Percentiles rank a stretch among this genome's conserved stretches.
phyloP scores from a whole-genome alignment of 768 basidiomycete species.

The Hypholoma sublateritium region DNA sequence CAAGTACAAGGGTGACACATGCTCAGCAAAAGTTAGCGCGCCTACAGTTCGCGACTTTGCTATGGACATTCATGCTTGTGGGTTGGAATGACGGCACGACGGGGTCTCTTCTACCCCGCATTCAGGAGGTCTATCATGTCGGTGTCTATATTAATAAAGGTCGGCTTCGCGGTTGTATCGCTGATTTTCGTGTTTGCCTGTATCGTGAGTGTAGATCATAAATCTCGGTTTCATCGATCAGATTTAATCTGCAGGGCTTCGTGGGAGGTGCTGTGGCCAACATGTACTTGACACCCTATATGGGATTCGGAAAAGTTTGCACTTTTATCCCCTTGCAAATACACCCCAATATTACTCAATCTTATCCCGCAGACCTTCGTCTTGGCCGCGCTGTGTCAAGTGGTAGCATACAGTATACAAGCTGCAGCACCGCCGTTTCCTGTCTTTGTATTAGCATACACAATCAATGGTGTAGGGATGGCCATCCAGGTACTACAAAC shows the following conservation, averaged over 20 bases:
- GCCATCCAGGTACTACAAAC: constrained; percentile 40
- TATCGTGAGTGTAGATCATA: constrained; percentile 29
- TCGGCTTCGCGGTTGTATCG: constrained; percentile 56
- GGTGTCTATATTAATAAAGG: constrained; percentile 31
- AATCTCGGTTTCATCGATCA: neutral
- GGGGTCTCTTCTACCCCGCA: constrained; percentile 71
- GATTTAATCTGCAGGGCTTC: constrained; percentile 39
- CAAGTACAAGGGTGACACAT: neutral
- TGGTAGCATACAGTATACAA: constrained; percentile 53
- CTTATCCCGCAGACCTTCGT: constrained; percentile 16
- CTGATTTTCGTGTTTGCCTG: constrained; percentile 51
- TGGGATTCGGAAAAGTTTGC: constrained; percentile 45
- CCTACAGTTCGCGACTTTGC: constrained; percentile 54
- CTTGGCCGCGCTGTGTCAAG: constrained; percentile 48
- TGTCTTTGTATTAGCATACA: constrained; percentile 49
- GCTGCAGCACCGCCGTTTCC: constrained; percentile 64
- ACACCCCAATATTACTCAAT: neutral
- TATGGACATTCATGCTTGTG: constrained; percentile 55
- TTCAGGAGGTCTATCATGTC: constrained; percentile 56
- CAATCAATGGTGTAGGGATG: constrained; percentile 42
- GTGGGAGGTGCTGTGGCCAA: constrained; percentile 38
- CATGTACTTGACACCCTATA: constrained; percentile 33
- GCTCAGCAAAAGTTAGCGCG: constrained; percentile 12
- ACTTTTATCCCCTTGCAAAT: neutral
- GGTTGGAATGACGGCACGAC: constrained; percentile 83